These are phyloP conservation scores for Heliocybe sulcata DNA, from an alignment of 1,284 basidiomycete species.

Conservation along the genomic window DNA sequence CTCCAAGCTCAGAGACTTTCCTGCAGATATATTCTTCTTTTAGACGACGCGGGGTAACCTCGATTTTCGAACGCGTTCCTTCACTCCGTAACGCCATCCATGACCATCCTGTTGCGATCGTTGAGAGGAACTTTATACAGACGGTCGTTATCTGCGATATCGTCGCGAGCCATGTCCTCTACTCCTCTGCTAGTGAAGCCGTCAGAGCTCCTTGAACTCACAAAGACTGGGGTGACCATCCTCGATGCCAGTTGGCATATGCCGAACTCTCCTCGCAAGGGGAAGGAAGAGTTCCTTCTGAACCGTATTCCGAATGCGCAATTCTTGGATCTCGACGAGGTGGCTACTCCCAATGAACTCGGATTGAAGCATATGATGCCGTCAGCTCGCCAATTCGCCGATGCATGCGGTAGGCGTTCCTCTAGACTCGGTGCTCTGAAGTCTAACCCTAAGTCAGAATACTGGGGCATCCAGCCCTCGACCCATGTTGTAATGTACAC, in stretches of 20 bases:
- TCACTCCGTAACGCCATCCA: slow-evolving; percentile 11
- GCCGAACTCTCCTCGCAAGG: slow-evolving; percentile 70
- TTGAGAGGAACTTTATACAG: not conserved
- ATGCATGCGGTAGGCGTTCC: slow-evolving; percentile 65
- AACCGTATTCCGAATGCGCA: slow-evolving; percentile 70
- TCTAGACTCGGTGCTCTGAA: slow-evolving; percentile 5
- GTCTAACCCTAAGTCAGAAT: slow-evolving; percentile 32
- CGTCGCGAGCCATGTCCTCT: slow-evolving; percentile 2
- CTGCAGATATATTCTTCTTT: not conserved
- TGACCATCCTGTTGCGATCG: not conserved
- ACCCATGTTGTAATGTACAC: slow-evolving; percentile 79
- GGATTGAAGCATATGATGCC: slow-evolving; percentile 96
- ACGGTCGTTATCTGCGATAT: not conserved
- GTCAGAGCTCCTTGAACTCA: slow-evolving; percentile 1
- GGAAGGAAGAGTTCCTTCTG: slow-evolving; percentile 55
- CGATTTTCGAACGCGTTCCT: not conserved
- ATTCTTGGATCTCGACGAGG: slow-evolving; percentile 81
- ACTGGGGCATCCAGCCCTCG: slow-evolving; percentile 65
- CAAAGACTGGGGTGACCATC: slow-evolving; percentile 30
- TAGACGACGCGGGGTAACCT: slow-evolving; percentile 3
- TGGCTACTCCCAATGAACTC: slow-evolving; percentile 61
- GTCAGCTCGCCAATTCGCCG: slow-evolving; percentile 59
- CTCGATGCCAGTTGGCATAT: slow-evolving; percentile 86
- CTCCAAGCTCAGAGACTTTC: not conserved
- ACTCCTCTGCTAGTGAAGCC: slow-evolving; percentile 7